Conservation (phyloP, 192 early-diverging fungal species). For the Chytriomyces sp. region DNA sequence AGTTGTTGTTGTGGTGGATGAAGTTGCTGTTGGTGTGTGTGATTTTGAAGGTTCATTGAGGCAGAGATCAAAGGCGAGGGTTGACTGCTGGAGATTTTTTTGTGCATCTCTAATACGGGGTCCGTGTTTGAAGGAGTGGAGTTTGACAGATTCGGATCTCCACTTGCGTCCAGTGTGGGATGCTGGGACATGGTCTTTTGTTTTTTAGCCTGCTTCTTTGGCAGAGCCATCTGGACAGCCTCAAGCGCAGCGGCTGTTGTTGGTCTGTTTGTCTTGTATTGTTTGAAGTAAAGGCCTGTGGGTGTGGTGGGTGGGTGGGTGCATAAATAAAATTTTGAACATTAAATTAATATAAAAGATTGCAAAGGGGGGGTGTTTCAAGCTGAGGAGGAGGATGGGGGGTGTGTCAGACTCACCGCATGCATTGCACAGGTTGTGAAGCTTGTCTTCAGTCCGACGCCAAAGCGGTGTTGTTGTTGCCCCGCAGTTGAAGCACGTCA, state of each 20-base stretch:
- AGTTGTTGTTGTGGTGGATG: not conserved
- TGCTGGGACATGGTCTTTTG: no score
- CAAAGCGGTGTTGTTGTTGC: constrained; percentile 78
- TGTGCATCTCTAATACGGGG: not conserved
- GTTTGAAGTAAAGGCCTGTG: constrained; percentile 24
- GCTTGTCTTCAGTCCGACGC: constrained; percentile 72
- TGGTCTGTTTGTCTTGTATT: not conserved
- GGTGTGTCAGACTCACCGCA: constrained; percentile 67
- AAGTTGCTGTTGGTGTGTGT: not conserved
- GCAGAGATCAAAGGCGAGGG: not conserved
- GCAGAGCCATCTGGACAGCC: not conserved
- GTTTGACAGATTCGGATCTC: not conserved
- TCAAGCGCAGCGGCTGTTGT: not conserved
- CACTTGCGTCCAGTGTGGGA: not conserved
- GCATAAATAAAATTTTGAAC: no score
- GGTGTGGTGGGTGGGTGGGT: no score
- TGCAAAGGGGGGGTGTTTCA: not conserved
- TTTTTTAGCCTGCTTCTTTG: not conserved
- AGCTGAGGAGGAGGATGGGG: no score
- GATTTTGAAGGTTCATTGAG: not conserved
- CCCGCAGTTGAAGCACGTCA: constrained; percentile 75
- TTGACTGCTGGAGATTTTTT: not conserved
- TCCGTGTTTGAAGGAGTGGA: not conserved
- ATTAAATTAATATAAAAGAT: not conserved
- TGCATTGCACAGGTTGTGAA: constrained; percentile 80